A percentile compares a stretch with the other conserved stretches of the same genome.
Conservation (phyloP, 257 asterid species). For the Gardenia jasminoides region DNA sequence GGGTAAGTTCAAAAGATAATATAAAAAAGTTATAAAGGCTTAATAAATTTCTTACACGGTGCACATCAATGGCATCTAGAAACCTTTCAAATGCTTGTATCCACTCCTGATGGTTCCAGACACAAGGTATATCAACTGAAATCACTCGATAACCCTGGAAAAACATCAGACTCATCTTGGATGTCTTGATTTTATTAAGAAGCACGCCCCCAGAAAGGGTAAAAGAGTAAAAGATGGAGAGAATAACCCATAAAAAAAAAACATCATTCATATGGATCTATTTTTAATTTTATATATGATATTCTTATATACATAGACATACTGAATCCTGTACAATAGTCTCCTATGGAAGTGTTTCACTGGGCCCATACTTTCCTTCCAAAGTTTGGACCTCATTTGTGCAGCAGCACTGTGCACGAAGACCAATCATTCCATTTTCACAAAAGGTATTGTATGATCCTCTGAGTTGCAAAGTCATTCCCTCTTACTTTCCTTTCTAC, state of each 20-base stretch:
- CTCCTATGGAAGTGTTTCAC: not conserved
- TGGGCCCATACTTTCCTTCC: not conserved
- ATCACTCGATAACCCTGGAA: slow-evolving; percentile 94
- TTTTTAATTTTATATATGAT: not conserved
- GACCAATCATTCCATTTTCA: not conserved
- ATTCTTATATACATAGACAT: not conserved
- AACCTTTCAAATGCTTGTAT: slow-evolving; percentile 95
- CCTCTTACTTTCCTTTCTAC: not conserved
- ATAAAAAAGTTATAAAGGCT: not conserved
- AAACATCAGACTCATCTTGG: slow-evolving; percentile 12
- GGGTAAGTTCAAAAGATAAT: not conserved
- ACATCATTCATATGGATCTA: not conserved
- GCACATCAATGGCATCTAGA: slow-evolving; percentile 92
- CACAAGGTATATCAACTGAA: slow-evolving; percentile 93
- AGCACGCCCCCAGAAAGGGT: not conserved
- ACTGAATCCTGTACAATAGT: not conserved
- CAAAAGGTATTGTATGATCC: not conserved
- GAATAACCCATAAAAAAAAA: not conserved
- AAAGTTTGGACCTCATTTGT: not conserved
- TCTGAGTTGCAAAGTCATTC: not conserved
- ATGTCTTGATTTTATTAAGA: not conserved
- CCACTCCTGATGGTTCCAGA: slow-evolving; percentile 95
- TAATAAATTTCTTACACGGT: slow-evolving; percentile 67
- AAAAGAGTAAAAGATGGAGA: not conserved
- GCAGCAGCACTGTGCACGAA: not conserved